Evolutionary conservation across 2,329 filamentous ascomycete genomes (phyloP).

Genomic region (Ascochyta clinopodiicola): DNA sequence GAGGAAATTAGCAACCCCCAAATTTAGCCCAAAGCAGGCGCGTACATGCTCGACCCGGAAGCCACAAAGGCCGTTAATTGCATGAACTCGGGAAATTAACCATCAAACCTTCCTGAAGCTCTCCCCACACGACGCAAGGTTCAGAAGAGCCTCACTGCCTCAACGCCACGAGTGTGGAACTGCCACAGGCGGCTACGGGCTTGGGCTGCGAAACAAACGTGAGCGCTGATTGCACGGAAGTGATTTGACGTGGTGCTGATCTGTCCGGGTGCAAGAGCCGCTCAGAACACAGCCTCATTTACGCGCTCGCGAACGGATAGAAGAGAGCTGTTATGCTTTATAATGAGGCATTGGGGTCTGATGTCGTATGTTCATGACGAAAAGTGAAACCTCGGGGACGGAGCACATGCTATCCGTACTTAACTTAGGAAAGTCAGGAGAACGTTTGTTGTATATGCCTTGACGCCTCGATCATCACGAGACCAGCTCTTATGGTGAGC

Average conservation of each 20-base stretch:
- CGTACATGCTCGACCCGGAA: conserved; percentile 26
- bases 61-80: conserved; percentile 40
- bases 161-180: conserved; percentile 1
- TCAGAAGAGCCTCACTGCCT: conserved; percentile 15
- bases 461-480: no score
- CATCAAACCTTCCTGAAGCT: conserved; percentile 30
- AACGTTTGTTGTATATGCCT: not conserved
- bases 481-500: no score
- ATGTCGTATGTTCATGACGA: not conserved
- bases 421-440: not conserved
- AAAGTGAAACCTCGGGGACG: not conserved
- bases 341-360: not conserved
- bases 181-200: conserved; percentile 1
- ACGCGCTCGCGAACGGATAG: not conserved
- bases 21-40: conserved; percentile 41
- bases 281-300: conserved; percentile 7
- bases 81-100: conserved; percentile 24
- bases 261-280: not conserved
- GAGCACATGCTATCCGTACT: not conserved
- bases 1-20: conserved; percentile 35
- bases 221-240: not conserved
- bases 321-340: not conserved
- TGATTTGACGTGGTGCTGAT: not conserved
- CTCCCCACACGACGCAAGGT: conserved; percentile 10
- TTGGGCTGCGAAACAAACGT: not conserved